Base-by-base conservation (phyloP, 164 flowering plant species). In the Aristolochia californica region DNA sequence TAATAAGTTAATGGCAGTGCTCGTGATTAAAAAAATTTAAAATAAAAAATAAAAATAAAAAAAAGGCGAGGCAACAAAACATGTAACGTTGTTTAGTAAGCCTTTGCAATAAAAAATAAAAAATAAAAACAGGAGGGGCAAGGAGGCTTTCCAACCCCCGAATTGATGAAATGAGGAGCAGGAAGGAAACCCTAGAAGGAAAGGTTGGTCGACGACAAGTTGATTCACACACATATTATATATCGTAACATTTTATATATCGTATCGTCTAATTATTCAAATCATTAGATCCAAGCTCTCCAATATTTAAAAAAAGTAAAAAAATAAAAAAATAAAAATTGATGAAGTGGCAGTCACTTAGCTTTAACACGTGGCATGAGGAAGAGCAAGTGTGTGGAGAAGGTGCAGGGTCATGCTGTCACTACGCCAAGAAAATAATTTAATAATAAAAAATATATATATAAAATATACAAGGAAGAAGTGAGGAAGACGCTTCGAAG, bases 241-340 rank as follows among this genome's bases (percentile, higher is more conserved):
- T n/a, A n/a, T n/a, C n/a, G n/a, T n/a, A n/a, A n/a, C n/a, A n/a
- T n/a, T n/a, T n/a, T n/a, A n/a, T 47, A 47, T 47, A 47, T 8
- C 22, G 5, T 14, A 13, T 47, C 15, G 22, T 20, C 22, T 47
- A 13, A 47, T 47, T 60, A 60, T 60, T 60, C 34, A 61, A 61
- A 61, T 52, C 57, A 25, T 49, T 53, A 45, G 64, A 62, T 62
- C 64, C 64, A 54, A 62, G 52, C 52, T 53, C 21, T 25, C 27
- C 38, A 17, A 13, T 17, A 45, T 43, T 8, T 57, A 61, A 49
- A 61, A 53, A 61, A 59, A 55, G 34, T 3, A 7, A 2, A 2
- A 7, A 2, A 7, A 28, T 28, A 28, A 28, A 28, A 28, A 2
- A 28, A 8, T 34, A 5, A 34, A 34, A 34, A 17, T 22, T 14